phyloP scores from a whole-genome alignment of 306 rosid genomes.

The Fragaria iinumae region DNA sequence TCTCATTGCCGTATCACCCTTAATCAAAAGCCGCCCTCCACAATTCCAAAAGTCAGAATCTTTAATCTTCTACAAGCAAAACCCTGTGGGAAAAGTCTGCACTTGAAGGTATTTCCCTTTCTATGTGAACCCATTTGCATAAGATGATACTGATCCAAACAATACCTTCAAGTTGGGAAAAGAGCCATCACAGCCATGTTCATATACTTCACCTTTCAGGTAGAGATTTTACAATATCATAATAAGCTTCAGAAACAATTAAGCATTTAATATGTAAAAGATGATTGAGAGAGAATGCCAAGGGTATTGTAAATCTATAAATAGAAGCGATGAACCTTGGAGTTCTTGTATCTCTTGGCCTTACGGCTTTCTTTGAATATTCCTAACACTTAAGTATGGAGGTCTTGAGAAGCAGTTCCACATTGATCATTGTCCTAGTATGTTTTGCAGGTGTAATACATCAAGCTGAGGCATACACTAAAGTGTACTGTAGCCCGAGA shows the following conservation, averaged over 20 bases:
- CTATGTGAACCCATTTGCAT: neutral
- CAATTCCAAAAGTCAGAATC: conserved; percentile 7
- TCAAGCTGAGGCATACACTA: conserved; percentile 16
- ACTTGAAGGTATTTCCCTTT: neutral
- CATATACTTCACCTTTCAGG: conserved; percentile 20
- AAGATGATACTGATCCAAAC: neutral
- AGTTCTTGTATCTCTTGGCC: neutral
- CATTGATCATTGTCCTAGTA: neutral
- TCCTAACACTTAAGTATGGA: neutral
- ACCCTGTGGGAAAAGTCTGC: neutral
- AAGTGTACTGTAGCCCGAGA: neutral
- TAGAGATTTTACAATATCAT: neutral
- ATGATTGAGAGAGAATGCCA: neutral
- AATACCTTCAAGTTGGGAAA: neutral
- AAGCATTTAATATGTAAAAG: neutral
- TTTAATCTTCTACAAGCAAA: conserved; percentile 20
- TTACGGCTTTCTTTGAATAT: neutral
- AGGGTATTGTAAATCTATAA: conserved; percentile 5
- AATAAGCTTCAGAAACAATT: neutral
- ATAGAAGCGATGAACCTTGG: neutral
- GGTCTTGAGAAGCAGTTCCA: conserved; percentile 8
- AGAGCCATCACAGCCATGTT: conserved; percentile 8
- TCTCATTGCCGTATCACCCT: no score
- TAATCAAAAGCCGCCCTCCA: no score
- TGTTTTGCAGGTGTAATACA: neutral